phyloP scores from a whole-genome alignment of 768 basidiomycete species.

The Calvatia gigantea region DNA sequence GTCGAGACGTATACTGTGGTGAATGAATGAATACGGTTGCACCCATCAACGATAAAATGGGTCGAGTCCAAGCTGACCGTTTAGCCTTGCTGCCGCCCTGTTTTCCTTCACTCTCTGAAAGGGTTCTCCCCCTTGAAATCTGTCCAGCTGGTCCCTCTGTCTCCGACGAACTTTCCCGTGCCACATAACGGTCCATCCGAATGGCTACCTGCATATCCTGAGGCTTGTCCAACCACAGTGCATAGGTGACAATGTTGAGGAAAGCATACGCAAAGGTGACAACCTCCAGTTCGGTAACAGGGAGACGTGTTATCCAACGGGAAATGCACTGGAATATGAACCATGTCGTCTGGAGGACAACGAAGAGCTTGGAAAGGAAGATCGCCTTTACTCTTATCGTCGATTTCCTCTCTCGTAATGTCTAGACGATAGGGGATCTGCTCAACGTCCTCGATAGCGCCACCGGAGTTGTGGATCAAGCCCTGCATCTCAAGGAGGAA shows the following conservation, averaged over 20 bases:
- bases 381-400: conserved; percentile 24
- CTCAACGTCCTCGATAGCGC: not conserved
- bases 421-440: not conserved
- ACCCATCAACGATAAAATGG: too few relatives aligned
- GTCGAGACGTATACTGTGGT: too few relatives aligned
- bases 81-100: too few relatives aligned
- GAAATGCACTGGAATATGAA: conserved; percentile 15
- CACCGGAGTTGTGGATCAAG: not conserved
- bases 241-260: not conserved
- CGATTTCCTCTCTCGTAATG: conserved; percentile 16
- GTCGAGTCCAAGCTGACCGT: too few relatives aligned
- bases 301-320: not conserved
- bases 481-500: conserved; percentile 9
- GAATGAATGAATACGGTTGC: too few relatives aligned
- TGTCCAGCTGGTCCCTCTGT: not conserved
- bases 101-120: too few relatives aligned
- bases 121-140: not conserved
- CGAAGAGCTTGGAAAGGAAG: conserved; percentile 19
- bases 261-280: conserved; percentile 4
- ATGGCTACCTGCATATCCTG: not conserved
- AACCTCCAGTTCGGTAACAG: conserved; percentile 2
- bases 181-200: not conserved
- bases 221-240: conserved; percentile 9
- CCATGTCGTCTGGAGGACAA: conserved; percentile 20
- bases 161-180: not conserved